Percentiles rank a stretch among this genome's conserved stretches.
Evolutionary conservation across 495 filamentous ascomycete species (phyloP).

Genomic region (Filosporella fistucella): DNA sequence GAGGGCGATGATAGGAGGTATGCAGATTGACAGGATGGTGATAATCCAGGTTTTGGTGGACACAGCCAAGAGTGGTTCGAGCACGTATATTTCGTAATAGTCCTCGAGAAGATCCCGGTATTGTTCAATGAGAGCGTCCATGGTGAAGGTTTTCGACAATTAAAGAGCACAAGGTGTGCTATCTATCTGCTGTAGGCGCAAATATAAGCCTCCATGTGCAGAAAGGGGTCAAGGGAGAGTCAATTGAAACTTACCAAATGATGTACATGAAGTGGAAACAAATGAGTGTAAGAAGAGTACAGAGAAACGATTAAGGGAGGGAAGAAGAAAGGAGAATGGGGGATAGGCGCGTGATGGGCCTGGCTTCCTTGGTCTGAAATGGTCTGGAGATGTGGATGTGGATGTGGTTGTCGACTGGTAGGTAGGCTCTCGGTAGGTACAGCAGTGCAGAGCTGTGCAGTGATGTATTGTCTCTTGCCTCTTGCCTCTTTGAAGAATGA

Average conservation of each 20-base stretch:
- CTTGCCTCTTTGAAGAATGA: too few species aligned
- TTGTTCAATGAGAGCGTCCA: slow-evolving; percentile 16
- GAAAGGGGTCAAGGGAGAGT: not conserved
- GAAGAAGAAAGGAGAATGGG: not conserved
- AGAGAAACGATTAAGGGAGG: too few species aligned
- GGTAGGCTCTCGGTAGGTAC: too few species aligned
- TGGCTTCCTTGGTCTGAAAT: too few species aligned
- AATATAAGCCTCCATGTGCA: not conserved
- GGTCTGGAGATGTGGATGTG: too few species aligned
- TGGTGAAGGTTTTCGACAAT: slow-evolving; percentile 5
- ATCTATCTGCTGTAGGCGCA: slow-evolving; percentile 16
- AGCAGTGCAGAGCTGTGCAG: too few species aligned
- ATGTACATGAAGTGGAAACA: slow-evolving; percentile 20
- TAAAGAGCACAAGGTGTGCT: slow-evolving; percentile 17
- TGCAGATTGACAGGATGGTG: slow-evolving; percentile 40
- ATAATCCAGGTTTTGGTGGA: slow-evolving; percentile 43
- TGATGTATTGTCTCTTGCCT: too few species aligned
- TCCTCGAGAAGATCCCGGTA: slow-evolving; percentile 18
- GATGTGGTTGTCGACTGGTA: too few species aligned
- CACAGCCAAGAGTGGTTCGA: slow-evolving; percentile 20
- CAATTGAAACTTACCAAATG: slow-evolving; percentile 14
- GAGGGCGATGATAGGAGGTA: slow-evolving; percentile 32
- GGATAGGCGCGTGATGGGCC: not conserved
- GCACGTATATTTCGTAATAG: slow-evolving; percentile 20
- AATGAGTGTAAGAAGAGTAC: slow-evolving; percentile 17